phyloP scores from a whole-genome alignment of 23 red algal genomes.

The Cyanidium caldarium region DNA sequence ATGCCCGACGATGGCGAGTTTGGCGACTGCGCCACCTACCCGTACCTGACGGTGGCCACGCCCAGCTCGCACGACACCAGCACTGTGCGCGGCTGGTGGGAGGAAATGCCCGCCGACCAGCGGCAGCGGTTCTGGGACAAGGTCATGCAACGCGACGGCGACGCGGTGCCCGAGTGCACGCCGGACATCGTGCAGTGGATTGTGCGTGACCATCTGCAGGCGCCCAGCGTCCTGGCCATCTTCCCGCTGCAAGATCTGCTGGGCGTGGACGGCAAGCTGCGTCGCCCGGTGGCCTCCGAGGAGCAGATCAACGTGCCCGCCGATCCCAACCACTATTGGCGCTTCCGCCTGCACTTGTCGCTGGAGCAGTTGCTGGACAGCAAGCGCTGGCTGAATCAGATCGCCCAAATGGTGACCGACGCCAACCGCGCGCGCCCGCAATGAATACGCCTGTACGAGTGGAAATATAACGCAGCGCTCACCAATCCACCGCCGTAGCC shows the following conservation, averaged over 20 bases:
- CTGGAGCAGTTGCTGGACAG: not conserved
- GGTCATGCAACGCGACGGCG: constrained; percentile 24
- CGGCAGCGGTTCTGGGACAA: constrained; percentile 41
- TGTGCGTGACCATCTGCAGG: constrained; percentile 34
- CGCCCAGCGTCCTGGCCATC: constrained; percentile 67
- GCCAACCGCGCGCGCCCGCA: not conserved
- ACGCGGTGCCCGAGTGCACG: constrained; percentile 17
- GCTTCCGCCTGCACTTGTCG: constrained; percentile 8
- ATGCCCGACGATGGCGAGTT: constrained; percentile 63
- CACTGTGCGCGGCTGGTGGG: constrained; percentile 94
- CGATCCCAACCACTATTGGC: constrained; percentile 56
- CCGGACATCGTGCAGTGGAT: constrained; percentile 38
- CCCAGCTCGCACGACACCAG: constrained; percentile 74
- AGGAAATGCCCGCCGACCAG: constrained; percentile 26
- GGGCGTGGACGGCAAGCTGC: constrained; percentile 51
- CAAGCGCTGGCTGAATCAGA: not conserved
- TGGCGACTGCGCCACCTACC: constrained; percentile 38
- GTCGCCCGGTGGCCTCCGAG: constrained; percentile 28
- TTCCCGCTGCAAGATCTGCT: constrained; percentile 81
- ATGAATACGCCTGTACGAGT: no score
- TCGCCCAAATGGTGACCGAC: not conserved
- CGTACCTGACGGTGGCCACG: constrained; percentile 64
- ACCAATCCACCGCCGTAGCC: no score
- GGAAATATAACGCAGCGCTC: no score
- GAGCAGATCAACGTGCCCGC: constrained; percentile 83